These are phyloP conservation scores for Debaryomyces udenii DNA, from an alignment of 1,139 yeast genomes.

Conservation along the genomic window DNA sequence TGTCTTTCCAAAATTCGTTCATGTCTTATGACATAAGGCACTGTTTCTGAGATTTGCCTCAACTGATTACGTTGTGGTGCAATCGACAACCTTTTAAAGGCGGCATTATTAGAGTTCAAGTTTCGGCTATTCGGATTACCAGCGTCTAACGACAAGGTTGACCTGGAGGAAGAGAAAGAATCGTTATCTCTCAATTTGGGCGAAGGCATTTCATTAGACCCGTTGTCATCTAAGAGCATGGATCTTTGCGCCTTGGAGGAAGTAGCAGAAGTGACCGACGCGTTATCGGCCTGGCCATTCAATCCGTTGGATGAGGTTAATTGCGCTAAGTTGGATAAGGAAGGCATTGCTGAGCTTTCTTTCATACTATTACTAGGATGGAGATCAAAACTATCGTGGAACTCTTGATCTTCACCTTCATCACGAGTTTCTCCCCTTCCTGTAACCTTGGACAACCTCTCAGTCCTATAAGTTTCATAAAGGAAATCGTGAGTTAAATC, in stretches of 20 bases:
- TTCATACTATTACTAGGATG: slow-evolving; percentile 13
- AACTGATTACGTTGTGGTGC: slow-evolving; percentile 68
- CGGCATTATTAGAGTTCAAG: slow-evolving; percentile 44
- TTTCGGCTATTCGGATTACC: slow-evolving; percentile 31
- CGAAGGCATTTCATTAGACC: slow-evolving; percentile 27
- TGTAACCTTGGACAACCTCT: slow-evolving; percentile 62
- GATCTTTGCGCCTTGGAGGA: slow-evolving; percentile 32
- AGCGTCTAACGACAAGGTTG: slow-evolving; percentile 32
- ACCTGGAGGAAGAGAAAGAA: slow-evolving; percentile 36
- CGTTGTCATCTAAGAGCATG: slow-evolving; percentile 40
- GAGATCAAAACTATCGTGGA: slow-evolving; percentile 36
- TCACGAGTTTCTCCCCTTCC: slow-evolving; percentile 35
- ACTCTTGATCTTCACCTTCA: slow-evolving; percentile 28
- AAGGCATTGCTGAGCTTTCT: slow-evolving; percentile 47
- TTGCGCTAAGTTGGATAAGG: slow-evolving; percentile 66
- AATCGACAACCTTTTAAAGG: slow-evolving; percentile 59
- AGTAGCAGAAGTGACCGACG: slow-evolving; percentile 27
- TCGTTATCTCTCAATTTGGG: slow-evolving; percentile 34
- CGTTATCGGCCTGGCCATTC: slow-evolving; percentile 20
- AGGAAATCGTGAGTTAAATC: slow-evolving; percentile 90
- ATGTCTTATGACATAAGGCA: slow-evolving; percentile 77
- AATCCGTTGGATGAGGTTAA: slow-evolving; percentile 37
- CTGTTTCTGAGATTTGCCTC: slow-evolving; percentile 78
- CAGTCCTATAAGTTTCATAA: slow-evolving; percentile 92
- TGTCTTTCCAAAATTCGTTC: slow-evolving; percentile 75